Evolutionary conservation across 352 stramenopile species (phyloP), one percentile per base, ranked within the genome.

Genomic region (Phytophthora vignae): DNA sequence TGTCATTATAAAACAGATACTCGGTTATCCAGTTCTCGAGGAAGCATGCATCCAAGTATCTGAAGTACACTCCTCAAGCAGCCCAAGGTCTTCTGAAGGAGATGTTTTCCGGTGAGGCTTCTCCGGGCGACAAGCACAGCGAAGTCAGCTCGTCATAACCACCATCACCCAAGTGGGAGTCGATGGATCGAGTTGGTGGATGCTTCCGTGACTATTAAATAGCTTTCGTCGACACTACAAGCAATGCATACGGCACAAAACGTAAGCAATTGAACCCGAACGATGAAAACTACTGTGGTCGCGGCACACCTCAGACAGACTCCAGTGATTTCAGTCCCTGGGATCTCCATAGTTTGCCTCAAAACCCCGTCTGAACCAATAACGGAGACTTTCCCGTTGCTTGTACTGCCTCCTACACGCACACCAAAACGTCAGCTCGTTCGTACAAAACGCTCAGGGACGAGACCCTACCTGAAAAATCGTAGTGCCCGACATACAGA

Each of bases 21-120:
- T 97, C 91, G 9, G 74, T 81, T 11, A 82, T 98, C 55, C 90
- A 96, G 38, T 97, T 98, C 60, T 97, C 92, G n/a, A 97, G 94
- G 78, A 97, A 97, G 62, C 93, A 97, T 69, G 88, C 85, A 57
- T 83, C 89, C 60, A 94, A 85, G 71, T 97, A 97, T 60, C 83
- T 97, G 38, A 96, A 96, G 71, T 97, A 96, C 68, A 91, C 82
- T 49, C 94, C 90, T 56, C 87, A 82, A 79, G 90, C 88, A 36
- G 88, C 90, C 29, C 90, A 97, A 60, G 71, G 83, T 19, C 72
- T 97, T 33, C 80, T 98, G 56, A 88, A 84, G 14, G 85, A 97
- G 64, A 74, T 98, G 42, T 98, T 96, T 61, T 65, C 82, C 2
- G 86, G 84, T 8, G 81, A 94, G 59, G 59, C 69, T 54, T 55